These are phyloP conservation scores for Platanthera zijinensis DNA, from an alignment of 106 monocot species.

Conservation along the genomic window DNA sequence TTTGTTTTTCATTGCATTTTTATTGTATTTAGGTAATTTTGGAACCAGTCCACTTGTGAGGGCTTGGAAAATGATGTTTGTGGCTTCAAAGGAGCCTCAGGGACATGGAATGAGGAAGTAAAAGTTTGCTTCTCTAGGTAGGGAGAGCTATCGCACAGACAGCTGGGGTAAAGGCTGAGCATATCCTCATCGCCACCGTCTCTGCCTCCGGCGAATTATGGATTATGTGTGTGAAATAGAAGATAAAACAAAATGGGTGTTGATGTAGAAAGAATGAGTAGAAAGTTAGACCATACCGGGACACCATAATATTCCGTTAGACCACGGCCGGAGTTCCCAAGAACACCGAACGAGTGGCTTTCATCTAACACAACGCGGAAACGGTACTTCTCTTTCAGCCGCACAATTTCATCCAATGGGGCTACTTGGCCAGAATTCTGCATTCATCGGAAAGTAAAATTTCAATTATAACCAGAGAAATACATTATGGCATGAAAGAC, in stretches of 20 bases:
- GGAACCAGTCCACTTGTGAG: too few species aligned
- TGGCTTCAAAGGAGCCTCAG: too few species aligned
- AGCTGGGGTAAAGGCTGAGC: too few species aligned
- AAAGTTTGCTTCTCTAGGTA: too few species aligned
- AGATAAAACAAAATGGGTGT: neutral
- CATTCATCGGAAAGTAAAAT: conserved; percentile 7
- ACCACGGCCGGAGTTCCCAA: conserved; percentile 82
- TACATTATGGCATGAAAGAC: neutral
- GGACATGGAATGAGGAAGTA: too few species aligned
- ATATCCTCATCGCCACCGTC: too few species aligned
- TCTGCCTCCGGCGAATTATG: too few species aligned
- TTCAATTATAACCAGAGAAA: neutral
- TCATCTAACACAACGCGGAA: conserved; percentile 62
- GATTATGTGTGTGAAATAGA: too few species aligned
- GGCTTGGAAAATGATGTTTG: too few species aligned
- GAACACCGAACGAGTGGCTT: conserved; percentile 55
- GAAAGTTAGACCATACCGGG: conserved; percentile 10
- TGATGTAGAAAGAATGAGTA: neutral
- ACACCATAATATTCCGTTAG: conserved; percentile 63
- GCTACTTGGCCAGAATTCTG: conserved; percentile 98
- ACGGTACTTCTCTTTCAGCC: conserved; percentile 83
- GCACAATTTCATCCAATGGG: conserved; percentile 80
- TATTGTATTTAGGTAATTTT: too few species aligned
- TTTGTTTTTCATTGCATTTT: too few species aligned
- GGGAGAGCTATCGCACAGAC: too few species aligned